Conservation (phyloP, 2,329 filamentous ascomycete species). For the Cladosporium halotolerans region DNA sequence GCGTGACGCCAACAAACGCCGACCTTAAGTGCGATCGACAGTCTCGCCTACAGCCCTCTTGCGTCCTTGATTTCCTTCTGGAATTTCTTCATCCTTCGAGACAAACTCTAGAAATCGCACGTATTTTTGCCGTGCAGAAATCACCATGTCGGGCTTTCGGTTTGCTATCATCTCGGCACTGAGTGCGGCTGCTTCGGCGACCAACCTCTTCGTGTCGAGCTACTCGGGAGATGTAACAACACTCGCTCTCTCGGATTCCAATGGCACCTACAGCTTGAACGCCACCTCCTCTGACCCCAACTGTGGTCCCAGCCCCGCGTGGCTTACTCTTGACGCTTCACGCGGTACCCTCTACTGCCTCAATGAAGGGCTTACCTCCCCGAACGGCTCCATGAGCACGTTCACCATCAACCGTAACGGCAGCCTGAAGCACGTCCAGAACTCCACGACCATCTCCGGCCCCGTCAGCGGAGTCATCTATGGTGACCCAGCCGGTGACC, state of each 20-base stretch:
- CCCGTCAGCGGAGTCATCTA: slow-evolving; percentile 39
- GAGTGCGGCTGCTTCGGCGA: slow-evolving; percentile 21
- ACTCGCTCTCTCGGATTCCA: slow-evolving; percentile 29
- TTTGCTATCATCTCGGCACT: slow-evolving; percentile 16
- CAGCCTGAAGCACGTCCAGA: slow-evolving; percentile 31
- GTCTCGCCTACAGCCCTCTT: no score
- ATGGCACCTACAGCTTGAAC: slow-evolving; percentile 36
- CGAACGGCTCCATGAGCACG: slow-evolving; percentile 46
- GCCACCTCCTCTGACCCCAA: slow-evolving; percentile 39
- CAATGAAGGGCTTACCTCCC: slow-evolving; percentile 48
- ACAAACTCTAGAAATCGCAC: no score
- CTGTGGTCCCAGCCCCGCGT: slow-evolving; percentile 53
- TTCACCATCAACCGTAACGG: slow-evolving; percentile 35
- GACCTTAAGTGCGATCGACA: neutral
- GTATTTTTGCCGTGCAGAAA: neutral
- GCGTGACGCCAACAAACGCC: slow-evolving; percentile 5
- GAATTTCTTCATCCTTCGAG: neutral
- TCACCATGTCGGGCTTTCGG: slow-evolving; percentile 3
- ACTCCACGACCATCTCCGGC: slow-evolving; percentile 31
- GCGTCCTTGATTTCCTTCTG: neutral
- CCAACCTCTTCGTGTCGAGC: slow-evolving; percentile 39
- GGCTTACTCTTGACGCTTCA: slow-evolving; percentile 52
- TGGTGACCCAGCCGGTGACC: slow-evolving; percentile 29
- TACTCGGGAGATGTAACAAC: slow-evolving; percentile 42
- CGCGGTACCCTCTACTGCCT: slow-evolving; percentile 52